Evolutionary conservation across 1,284 basidiomycete species (phyloP).

Genomic region (Wallemia hederae): DNA sequence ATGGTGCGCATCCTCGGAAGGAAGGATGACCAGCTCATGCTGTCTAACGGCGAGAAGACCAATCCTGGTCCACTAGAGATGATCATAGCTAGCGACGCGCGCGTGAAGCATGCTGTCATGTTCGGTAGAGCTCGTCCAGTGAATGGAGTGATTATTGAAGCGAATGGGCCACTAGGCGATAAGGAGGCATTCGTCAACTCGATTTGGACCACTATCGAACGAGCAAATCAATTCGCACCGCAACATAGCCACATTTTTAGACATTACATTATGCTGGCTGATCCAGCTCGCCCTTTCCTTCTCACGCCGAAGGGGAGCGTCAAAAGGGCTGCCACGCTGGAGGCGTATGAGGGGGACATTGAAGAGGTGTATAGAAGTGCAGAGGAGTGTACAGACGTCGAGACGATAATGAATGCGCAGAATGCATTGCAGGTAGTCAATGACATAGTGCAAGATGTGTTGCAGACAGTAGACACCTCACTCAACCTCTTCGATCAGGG

Average conservation of each 20-base stretch:
- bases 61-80: neutral
- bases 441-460: neutral
- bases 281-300: slow-evolving; percentile 5
- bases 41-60: neutral
- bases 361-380: neutral
- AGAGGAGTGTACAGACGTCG: neutral
- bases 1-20: neutral
- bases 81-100: neutral
- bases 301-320: neutral
- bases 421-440: neutral
- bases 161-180: neutral
- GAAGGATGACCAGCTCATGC: neutral
- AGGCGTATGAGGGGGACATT: neutral
- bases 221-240: slow-evolving; percentile 6
- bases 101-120: neutral
- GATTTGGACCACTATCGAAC: neutral
- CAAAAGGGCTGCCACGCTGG: neutral
- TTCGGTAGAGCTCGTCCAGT: neutral
- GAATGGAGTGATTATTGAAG: neutral
- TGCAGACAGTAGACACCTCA: neutral
- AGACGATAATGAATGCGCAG: neutral
- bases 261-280: slow-evolving; percentile 8
- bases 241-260: slow-evolving; percentile 9
- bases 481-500: neutral
- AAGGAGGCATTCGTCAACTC: neutral